phyloP scores from a whole-genome alignment of 441 rosid genomes.

The Populus hybrid region DNA sequence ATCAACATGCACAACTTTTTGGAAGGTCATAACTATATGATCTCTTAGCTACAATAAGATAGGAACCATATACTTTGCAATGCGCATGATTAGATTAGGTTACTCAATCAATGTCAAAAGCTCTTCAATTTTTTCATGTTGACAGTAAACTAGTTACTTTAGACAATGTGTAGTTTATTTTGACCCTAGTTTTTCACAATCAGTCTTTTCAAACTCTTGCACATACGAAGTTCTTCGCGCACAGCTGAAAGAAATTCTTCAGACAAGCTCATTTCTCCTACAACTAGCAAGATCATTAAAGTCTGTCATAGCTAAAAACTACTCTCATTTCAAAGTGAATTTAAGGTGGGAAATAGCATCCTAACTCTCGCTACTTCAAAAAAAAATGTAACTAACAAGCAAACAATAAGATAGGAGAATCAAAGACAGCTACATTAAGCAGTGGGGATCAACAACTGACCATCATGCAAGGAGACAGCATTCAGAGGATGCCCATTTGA shows the following conservation, averaged over 20 bases:
- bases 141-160: background rate
- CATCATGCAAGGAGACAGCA: conserved; percentile 50
- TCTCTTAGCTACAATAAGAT: background rate
- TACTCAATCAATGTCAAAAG: background rate
- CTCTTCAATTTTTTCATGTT: background rate
- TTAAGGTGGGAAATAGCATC: background rate
- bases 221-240: too few relatives aligned
- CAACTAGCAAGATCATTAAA: background rate
- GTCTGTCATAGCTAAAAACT: background rate
- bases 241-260: background rate
- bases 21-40: background rate
- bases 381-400: background rate
- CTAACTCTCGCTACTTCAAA: background rate
- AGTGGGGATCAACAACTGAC: conserved; percentile 34
- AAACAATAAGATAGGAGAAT: background rate
- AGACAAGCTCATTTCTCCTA: background rate
- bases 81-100: background rate
- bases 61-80: background rate
- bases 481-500: conserved; percentile 51
- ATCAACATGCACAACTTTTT: background rate
- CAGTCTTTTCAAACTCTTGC: background rate
- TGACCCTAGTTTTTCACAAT: background rate
- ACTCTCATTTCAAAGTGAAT: background rate
- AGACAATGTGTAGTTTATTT: too few relatives aligned
- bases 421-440: background rate